phyloP scores from a whole-genome alignment of 331 rosid species.

The Telfairia occidentalis region DNA sequence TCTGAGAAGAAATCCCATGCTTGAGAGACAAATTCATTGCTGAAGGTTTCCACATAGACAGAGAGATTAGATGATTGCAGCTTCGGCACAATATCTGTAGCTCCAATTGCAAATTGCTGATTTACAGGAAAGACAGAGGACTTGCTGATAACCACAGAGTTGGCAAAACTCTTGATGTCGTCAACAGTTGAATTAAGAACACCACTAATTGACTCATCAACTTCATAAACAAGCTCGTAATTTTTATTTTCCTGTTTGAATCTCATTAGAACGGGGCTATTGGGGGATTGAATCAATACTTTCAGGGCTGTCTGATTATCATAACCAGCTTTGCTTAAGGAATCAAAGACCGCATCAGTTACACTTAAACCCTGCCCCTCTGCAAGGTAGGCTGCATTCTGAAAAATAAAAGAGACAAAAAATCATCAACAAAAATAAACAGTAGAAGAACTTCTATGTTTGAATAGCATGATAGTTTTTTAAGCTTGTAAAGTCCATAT shows the following conservation, averaged over 20 bases:
- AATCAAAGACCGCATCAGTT: conserved; percentile 31
- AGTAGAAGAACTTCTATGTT: background rate
- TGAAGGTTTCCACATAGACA: conserved; percentile 61
- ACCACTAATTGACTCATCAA: conserved; percentile 40
- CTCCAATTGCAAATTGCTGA: conserved; percentile 1
- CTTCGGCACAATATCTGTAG: conserved; percentile 27
- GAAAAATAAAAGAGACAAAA: conserved; percentile 29
- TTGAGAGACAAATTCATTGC: conserved; percentile 85
- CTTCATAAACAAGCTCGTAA: conserved; percentile 56
- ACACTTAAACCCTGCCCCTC: conserved; percentile 32
- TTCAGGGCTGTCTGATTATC: conserved; percentile 28
- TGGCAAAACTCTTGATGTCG: conserved; percentile 60
- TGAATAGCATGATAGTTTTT: background rate
- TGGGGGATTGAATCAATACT: conserved; percentile 67
- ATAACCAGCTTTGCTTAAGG: conserved; percentile 56
- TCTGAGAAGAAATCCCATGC: conserved; percentile 93
- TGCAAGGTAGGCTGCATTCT: conserved; percentile 81
- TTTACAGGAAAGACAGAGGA: conserved; percentile 34
- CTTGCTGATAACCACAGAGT: conserved; percentile 58
- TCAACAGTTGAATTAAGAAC: conserved; percentile 25
- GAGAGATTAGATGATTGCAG: conserved; percentile 38
- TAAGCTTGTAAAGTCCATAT: background rate
- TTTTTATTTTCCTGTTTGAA: conserved; percentile 39
- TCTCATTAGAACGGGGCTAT: conserved; percentile 55
- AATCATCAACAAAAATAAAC: conserved; percentile 12